Conservation (phyloP, 805 yeast genomes). For the Teunomyces barrocoloradensis region DNA sequence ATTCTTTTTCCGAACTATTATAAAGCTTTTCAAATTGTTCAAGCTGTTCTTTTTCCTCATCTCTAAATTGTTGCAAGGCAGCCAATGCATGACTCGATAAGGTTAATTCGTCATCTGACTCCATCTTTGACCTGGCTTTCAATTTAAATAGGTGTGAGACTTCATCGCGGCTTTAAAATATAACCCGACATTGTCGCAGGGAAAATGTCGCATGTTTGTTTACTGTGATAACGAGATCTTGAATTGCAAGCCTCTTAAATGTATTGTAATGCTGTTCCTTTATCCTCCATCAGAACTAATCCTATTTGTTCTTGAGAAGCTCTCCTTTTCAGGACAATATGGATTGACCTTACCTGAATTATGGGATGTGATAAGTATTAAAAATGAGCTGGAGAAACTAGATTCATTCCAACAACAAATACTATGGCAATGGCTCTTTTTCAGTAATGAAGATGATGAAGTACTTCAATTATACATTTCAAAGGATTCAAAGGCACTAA, state of each 20-base stretch:
- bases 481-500: conserved; percentile 11
- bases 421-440: conserved; percentile 41
- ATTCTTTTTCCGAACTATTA: conserved; percentile 55
- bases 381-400: conserved; percentile 16
- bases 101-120: conserved; percentile 43
- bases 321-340: conserved; percentile 32
- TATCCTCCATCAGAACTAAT: conserved; percentile 22
- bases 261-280: conserved; percentile 13
- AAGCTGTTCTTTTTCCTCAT: conserved; percentile 57
- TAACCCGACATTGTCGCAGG: conserved; percentile 1
- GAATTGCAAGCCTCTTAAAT: background rate
- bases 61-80: conserved; percentile 61
- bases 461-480: conserved; percentile 13
- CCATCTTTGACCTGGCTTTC: conserved; percentile 20
- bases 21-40: conserved; percentile 56
- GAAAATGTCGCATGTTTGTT: background rate
- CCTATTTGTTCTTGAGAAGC: conserved; percentile 19
- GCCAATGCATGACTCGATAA: conserved; percentile 51
- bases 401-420: conserved; percentile 38
- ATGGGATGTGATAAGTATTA: conserved; percentile 23
- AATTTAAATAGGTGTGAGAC: background rate
- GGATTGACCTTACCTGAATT: conserved; percentile 28
- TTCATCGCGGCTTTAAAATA: background rate
- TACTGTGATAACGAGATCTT: background rate
- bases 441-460: conserved; percentile 14